Base-by-base conservation (phyloP, 495 filamentous ascomycete genomes). In the Aspergillus leporis region DNA sequence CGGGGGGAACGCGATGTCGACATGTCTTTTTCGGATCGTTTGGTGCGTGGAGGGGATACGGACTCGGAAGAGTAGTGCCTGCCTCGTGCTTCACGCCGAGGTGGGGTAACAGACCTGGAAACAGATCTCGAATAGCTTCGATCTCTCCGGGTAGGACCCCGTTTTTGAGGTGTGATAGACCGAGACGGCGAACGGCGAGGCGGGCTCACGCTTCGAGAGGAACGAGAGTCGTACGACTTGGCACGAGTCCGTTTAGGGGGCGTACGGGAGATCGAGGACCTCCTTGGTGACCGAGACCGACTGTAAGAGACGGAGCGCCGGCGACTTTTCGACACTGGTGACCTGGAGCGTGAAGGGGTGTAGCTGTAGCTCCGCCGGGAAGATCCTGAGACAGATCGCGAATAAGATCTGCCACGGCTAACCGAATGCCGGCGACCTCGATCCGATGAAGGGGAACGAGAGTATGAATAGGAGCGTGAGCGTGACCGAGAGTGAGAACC, bases 321-420 rank as follows among this genome's bases (percentile, higher is more conserved):
- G 51, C 63, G 65, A 40, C 54, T 60, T 40, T 55, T 62, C n/a
- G 67, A 51, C 12, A 51, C 61, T 1, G 74, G 65, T 40, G 74
- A 65, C 30, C 69, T 55, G 46, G 74, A 68, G 30, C 73, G 73
- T 22, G 76, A 79, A 43, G 72, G 66, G 5, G 70, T 74, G 66
- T 73, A 73, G 60, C 68, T 74, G 51, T 73, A 74, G 54, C 70
- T 68, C 16, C 67, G 58, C 18, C 74, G 70, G 6, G 75, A 76
- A 19, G 71, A 74, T 4, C 68, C 67, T 1, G 76, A 72, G 19
- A 70, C 28, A 19, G 76, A 78, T 30, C 76, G 72, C 9, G 65
- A 69, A 59, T 75, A 73, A 46, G 76, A 77, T 12, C 70, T 60
- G 43, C 70, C 70, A 18, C 70, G 67, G 49, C 62, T 70, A 55